These are phyloP conservation scores for Plasmodium cynomolgi DNA, from an alignment of 169 alveolate species.

Conservation along the genomic window DNA sequence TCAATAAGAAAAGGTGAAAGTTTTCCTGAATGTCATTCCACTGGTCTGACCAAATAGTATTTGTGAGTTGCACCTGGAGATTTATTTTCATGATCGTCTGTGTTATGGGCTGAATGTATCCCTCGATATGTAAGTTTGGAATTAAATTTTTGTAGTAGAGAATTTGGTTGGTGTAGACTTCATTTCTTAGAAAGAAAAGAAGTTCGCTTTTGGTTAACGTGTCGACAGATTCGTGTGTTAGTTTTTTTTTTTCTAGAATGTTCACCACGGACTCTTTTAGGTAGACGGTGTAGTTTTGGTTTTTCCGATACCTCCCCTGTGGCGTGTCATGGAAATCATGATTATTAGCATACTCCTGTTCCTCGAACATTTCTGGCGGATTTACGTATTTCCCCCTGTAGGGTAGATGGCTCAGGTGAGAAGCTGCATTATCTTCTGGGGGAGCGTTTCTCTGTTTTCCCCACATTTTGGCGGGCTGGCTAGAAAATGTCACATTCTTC, in stretches of 20 bases:
- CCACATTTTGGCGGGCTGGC: neutral
- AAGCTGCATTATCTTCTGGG: neutral
- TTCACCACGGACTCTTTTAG: constrained; percentile 59
- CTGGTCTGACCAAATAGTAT: constrained; percentile 69
- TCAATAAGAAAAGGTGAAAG: constrained; percentile 88
- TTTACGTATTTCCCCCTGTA: constrained; percentile 4
- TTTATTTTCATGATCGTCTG: constrained; percentile 71
- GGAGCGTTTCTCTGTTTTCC: neutral
- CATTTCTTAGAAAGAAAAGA: constrained; percentile 55
- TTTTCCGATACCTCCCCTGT: neutral
- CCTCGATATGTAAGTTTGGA: constrained; percentile 55
- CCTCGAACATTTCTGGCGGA: neutral
- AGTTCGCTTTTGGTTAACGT: constrained; percentile 44
- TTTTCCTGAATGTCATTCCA: constrained; percentile 73
- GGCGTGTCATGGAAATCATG: neutral
- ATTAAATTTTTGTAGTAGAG: constrained; percentile 47
- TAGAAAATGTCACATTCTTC: neutral
- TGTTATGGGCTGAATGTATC: constrained; percentile 66
- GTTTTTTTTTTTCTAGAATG: constrained; percentile 53
- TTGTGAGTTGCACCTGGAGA: constrained; percentile 33
- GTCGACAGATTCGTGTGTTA: constrained; percentile 45
- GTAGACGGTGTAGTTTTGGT: constrained; percentile 57
- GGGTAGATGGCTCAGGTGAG: neutral
- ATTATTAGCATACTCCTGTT: neutral
- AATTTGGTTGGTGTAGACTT: constrained; percentile 67